Base-by-base conservation (phyloP, 768 basidiomycete species). In the Chalciporus piperatus region DNA sequence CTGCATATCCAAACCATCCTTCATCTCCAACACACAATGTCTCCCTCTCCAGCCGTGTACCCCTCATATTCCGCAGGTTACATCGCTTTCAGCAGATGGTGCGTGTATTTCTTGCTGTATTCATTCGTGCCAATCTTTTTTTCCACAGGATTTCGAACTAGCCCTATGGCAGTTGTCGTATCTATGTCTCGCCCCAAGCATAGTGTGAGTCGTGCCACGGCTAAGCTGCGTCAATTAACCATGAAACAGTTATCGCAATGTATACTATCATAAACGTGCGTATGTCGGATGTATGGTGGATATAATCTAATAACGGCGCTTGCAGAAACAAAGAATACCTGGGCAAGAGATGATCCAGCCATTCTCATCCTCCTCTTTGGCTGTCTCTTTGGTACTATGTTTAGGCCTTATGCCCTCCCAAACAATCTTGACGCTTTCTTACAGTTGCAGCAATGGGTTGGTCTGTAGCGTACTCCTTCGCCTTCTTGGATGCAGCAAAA, bases 331-430 rank as follows among this genome's bases (percentile, higher is more conserved):
- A 98, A 97, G 77, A 97, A 98, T 68, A 92, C 89, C 14, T 98
- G 95, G 95, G 93, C 95, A 17, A 77, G 96, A 68, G 96, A 98
- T 69, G 96, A 98, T 65, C 96, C 96, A 19, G 96, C 96, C 23
- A 93, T 97, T 57, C 78, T 98, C 23, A 78, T 98, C 25, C 80
- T 98, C 44, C 85, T 98, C 40, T 80, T 81, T 44, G 87, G 80
- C 40, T 92, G 85, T 67, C 79, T 95, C 19, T 77, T 76, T 47
- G 83, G 93, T 92, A 57, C 42, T 65, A 1, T 17, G 27, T 17
- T 27, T 6, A 10, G 13, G 20, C 7, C 35, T 16, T 14, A 16
- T 4, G 14, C n/a, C 19, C 20, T 9, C 33, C 28, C 9, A 27
- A 9, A 25, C 22, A 10, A 11, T 14, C 12, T 37, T 46, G 38